Base-by-base conservation (phyloP, 257 asterid genomes). In the Solanum tarijense region DNA sequence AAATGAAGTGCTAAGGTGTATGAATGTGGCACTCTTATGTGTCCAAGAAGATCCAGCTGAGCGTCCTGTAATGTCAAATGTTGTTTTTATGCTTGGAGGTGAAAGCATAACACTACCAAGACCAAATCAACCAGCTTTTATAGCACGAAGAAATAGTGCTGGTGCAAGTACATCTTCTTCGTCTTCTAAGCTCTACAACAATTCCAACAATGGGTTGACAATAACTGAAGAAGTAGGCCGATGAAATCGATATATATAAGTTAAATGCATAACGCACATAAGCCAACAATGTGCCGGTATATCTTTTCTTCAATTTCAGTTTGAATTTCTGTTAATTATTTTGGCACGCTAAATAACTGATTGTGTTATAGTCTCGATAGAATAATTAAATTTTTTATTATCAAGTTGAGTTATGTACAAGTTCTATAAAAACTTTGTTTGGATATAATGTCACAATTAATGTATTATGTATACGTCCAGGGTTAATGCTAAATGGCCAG, bases 1-100 rank as follows among this genome's bases (percentile, higher is more conserved):
- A 58, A 34, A 18, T 6, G 89, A 89, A 73, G 86, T 89, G 7
- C 4, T 86, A 9, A 89, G 52, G 66, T 88, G 91, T 60, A 73
- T 91, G 23, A 86, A 86, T 69, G 75, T 91, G 20, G 92, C 90
- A 2, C 87, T 91, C 2, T 32, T 91, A 60, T 91, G 92, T 20
- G 91, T 91, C 14, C 89, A 89, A 43, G 91, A 89, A 86, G 90
- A 91, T 76, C 90, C 91, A 5, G 23, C 16, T 9, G 88, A 91
- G 25, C 87, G 92, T 9, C 92, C 91, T 35, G 38, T 35, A 5
- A 35, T 35, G 38, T 6, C 38, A 5, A 35, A 35, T 35, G 38
- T 35, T 35, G 38, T 1, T 35, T 35, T 35, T 35, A 35, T 35
- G 38, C 38, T 35, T 35, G 38, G 38, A 35, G 38, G 38, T 35